Conservation (phyloP, 2,329 filamentous ascomycete genomes). For the Calonectria ilicicola region DNA sequence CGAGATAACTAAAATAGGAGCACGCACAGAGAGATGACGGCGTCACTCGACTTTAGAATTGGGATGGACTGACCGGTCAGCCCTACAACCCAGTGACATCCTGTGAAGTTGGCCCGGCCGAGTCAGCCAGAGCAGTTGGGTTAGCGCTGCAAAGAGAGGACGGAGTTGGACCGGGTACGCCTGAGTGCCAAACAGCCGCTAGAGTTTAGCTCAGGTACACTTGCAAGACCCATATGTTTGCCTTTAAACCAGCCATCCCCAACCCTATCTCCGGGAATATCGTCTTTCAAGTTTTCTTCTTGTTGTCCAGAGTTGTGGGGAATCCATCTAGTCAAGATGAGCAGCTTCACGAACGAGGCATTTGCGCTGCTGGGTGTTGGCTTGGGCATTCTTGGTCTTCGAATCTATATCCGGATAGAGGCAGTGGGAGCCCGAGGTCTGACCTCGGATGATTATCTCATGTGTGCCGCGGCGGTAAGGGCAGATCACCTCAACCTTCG, state of each 20-base stretch:
- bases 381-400: conserved; percentile 47
- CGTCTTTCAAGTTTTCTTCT: neutral
- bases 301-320: neutral
- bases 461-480: conserved; percentile 50
- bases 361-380: conserved; percentile 51
- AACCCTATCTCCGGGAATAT: neutral
- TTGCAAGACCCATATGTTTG: neutral
- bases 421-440: conserved; percentile 47
- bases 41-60: neutral
- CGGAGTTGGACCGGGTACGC: neutral
- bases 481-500: conserved; percentile 53
- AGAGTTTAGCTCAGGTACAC: neutral
- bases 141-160: neutral
- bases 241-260: neutral
- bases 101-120: neutral
- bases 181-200: neutral
- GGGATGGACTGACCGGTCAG: neutral
- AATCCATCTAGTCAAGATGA: conserved; percentile 19
- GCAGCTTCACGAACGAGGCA: conserved; percentile 46
- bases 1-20: neutral
- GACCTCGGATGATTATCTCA: conserved; percentile 50
- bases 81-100: neutral
- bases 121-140: neutral
- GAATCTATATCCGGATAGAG: conserved; percentile 50
- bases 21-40: neutral